These are phyloP conservation scores for Curvularia sp. DNA, from an alignment of 2,329 filamentous ascomycete species.

Conservation along the genomic window DNA sequence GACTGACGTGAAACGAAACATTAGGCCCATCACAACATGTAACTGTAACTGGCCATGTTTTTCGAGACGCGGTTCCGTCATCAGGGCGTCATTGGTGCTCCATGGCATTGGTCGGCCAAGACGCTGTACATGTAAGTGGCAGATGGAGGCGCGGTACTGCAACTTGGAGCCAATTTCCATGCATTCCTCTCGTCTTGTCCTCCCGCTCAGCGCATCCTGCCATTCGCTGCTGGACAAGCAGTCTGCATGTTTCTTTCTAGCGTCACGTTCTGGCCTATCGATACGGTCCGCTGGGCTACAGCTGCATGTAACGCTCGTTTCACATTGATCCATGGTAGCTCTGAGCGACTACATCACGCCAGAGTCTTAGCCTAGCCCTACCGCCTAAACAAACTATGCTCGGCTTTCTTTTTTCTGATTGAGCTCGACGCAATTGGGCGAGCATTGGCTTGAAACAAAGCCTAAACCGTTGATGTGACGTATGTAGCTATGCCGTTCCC, in stretches of 20 bases:
- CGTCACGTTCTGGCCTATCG: background rate
- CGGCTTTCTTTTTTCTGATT: background rate
- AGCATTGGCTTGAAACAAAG: background rate
- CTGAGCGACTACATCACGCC: background rate
- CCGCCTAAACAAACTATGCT: background rate
- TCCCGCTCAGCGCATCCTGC: background rate
- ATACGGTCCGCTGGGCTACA: no score
- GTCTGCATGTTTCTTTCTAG: background rate
- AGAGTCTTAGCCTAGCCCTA: background rate
- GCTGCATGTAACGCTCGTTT: background rate
- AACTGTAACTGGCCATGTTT: background rate
- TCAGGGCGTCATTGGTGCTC: background rate
- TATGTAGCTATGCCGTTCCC: background rate
- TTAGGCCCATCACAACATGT: background rate
- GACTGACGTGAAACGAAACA: conserved; percentile 28
- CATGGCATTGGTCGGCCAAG: conserved; percentile 1
- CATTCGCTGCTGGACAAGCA: background rate
- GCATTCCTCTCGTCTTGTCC: background rate
- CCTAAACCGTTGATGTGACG: background rate
- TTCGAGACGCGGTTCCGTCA: background rate
- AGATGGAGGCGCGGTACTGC: background rate
- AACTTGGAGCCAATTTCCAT: background rate
- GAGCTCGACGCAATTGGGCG: background rate
- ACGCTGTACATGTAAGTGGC: background rate
- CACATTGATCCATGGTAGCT: background rate